phyloP scores from a whole-genome alignment of 176 grass and related monocot species.

The Oryza meridionalis region DNA sequence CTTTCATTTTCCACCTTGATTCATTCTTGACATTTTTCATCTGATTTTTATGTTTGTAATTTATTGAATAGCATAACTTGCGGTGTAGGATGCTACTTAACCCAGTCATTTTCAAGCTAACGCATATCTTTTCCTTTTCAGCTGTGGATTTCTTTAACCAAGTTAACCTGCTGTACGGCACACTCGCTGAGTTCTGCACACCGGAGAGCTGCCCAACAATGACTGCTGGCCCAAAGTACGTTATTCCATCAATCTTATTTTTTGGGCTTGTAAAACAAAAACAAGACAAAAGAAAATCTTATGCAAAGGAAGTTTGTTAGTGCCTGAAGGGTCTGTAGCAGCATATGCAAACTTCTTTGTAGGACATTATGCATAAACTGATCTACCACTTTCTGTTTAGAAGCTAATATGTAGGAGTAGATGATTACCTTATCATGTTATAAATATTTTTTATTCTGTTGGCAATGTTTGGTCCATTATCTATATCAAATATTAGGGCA shows the following conservation, averaged over 20 bases:
- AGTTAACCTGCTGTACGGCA: slow-evolving; percentile 95
- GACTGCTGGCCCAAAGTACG: slow-evolving; percentile 96
- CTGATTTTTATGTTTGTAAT: neutral
- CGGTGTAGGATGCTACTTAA: neutral
- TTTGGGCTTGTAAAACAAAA: slow-evolving; percentile 27
- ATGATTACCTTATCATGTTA: neutral
- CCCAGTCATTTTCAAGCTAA: slow-evolving; percentile 34
- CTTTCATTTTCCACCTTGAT: neutral
- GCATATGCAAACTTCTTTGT: neutral
- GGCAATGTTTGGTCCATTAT: neutral
- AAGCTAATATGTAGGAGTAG: slow-evolving; percentile 4
- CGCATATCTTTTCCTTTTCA: slow-evolving; percentile 50
- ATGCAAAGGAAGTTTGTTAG: neutral
- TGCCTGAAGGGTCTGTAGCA: neutral
- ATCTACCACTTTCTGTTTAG: slow-evolving; percentile 3
- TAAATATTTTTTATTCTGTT: neutral
- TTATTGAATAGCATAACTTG: neutral
- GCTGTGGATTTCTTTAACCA: slow-evolving; percentile 99
- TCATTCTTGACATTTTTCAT: neutral
- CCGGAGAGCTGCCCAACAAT: slow-evolving; percentile 94
- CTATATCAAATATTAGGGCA: slow-evolving; percentile 1
- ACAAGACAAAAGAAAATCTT: neutral
- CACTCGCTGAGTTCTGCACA: slow-evolving; percentile 93
- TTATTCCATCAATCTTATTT: neutral
- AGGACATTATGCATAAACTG: neutral